phyloP scores from a whole-genome alignment of 1,284 basidiomycete species.

The Serendipita sp. region DNA sequence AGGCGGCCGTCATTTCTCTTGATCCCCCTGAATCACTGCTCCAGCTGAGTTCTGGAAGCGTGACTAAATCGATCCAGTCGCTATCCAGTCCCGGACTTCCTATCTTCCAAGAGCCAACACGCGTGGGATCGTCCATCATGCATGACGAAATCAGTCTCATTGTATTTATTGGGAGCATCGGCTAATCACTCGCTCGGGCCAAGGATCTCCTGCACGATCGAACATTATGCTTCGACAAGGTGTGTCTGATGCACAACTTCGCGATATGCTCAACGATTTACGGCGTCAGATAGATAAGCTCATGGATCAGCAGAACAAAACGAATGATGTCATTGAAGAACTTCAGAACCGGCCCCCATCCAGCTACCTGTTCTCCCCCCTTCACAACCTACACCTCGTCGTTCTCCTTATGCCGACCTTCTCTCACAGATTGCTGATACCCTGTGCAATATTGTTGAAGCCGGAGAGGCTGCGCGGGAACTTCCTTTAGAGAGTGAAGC shows the following conservation, averaged over 20 bases:
- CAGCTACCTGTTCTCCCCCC: not conserved
- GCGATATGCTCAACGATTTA: not conserved
- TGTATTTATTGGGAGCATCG: not conserved
- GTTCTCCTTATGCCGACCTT: not conserved
- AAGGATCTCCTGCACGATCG: not conserved
- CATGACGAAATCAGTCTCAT: not conserved
- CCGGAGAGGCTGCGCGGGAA: not conserved
- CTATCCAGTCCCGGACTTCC: not conserved
- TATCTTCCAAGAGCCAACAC: not conserved
- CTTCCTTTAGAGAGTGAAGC: not conserved
- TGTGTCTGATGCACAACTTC: constrained; percentile 1
- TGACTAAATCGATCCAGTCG: not conserved
- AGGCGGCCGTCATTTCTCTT: not conserved
- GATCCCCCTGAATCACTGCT: not conserved
- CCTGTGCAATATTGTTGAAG: not conserved
- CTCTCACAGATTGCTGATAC: constrained; percentile 5
- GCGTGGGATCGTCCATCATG: not conserved
- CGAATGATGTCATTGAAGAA: constrained; percentile 5
- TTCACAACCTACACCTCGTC: not conserved
- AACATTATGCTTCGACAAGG: not conserved
- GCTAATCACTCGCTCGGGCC: not conserved
- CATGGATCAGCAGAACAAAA: not conserved
- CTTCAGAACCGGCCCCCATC: constrained; percentile 4
- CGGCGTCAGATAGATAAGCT: not conserved
- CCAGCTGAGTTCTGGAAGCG: constrained; percentile 5